Evolutionary conservation across 352 stramenopile species (phyloP).

Genomic region (Phytophthora idaei): DNA sequence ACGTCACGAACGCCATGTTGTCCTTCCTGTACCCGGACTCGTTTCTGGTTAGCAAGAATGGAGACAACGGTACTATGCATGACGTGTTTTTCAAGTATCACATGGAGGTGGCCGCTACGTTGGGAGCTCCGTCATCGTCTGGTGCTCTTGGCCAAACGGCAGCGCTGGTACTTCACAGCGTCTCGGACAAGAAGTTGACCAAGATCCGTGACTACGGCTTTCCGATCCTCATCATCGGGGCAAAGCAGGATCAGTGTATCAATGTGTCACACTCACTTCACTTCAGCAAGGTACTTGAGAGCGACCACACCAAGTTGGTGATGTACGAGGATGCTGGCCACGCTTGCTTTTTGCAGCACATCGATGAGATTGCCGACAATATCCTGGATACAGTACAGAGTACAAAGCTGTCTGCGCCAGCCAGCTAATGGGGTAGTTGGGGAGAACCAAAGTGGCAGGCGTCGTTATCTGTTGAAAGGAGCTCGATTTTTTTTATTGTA

Average conservation of each 20-base stretch:
- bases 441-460: background rate
- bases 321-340: constrained; percentile 54
- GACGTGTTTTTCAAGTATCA: constrained; percentile 58
- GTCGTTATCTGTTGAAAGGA: background rate
- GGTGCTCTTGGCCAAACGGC: constrained; percentile 39
- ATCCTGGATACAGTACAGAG: constrained; percentile 31
- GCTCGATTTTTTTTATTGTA: background rate
- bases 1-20: constrained; percentile 51
- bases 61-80: constrained; percentile 35
- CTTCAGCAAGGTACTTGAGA: constrained; percentile 38
- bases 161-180: constrained; percentile 35
- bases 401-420: background rate
- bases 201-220: constrained; percentile 47
- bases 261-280: constrained; percentile 40
- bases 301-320: constrained; percentile 45
- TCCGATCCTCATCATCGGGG: constrained; percentile 54
- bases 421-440: background rate
- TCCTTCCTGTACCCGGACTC: constrained; percentile 60
- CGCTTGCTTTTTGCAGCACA: constrained; percentile 48
- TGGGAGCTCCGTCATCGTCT: constrained; percentile 24
- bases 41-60: constrained; percentile 41
- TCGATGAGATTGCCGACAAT: constrained; percentile 44
- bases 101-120: constrained; percentile 31
- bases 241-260: constrained; percentile 40
- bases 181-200: constrained; percentile 43